Evolutionary conservation across 495 filamentous ascomycete species (phyloP), one percentile per base, ranked within the genome.

Genomic region (Talaromyces trachyspermus): DNA sequence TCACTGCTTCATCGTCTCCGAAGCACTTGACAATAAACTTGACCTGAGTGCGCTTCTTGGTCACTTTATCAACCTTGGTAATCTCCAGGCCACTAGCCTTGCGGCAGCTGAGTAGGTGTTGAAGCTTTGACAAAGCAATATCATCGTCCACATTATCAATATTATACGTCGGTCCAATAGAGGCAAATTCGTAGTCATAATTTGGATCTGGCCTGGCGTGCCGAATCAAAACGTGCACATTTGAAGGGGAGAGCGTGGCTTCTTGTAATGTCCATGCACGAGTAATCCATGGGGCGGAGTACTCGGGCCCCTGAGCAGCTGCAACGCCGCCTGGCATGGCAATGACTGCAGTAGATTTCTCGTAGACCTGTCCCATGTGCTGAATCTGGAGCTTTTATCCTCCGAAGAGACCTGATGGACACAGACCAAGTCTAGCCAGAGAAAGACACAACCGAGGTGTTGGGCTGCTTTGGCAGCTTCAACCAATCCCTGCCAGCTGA

Each of bases 251-350:
- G 8, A 43, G 14, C 12, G 40, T 43, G 14, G 40, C 40, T 30
- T 43, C 40, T 43, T 43, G 40, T 30, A 43, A 43, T 7, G 40
- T 43, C 40, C 40, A 43, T 6, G 40, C 40, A 15, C 40, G 40
- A n/a, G 40, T 43, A 14, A 43, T 43, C 40, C 40, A 43, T 43
- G 40, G 40, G 4, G 40, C 40, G 24, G 8, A 25, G 18, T 43
- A n/a, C n/a, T 29, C 40, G 14, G 14, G 20, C 2, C 23, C 40
- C 15, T 43, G 40, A 12, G 23, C 23, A 6, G 40, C n/a, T 25
- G 40, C 11, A 43, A 43, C 40, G 15, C 40, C 40, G 6, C 40
- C 40, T 11, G 40, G 40, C 40, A 43, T 43, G 4, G 27, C 40
- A 25, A 43, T 43, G 5, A 43, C 40, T 9, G 40, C 40, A 8